These are phyloP conservation scores for Scortechinia acanthostroma DNA, from an alignment of 2,329 filamentous ascomycete species.

Conservation along the genomic window DNA sequence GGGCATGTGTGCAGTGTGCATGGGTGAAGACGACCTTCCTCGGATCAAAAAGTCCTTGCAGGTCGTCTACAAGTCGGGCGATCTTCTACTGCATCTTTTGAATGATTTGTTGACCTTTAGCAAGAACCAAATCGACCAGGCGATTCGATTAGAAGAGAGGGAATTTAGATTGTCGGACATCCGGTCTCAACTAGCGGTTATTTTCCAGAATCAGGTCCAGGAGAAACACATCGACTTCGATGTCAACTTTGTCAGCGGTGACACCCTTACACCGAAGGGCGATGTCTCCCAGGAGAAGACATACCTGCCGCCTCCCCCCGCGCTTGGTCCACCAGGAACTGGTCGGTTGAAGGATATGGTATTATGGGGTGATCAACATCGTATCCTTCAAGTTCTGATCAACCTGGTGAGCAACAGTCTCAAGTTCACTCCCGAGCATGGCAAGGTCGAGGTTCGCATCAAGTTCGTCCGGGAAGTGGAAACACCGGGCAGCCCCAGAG, in stretches of 20 bases:
- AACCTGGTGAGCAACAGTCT: slow-evolving; percentile 86
- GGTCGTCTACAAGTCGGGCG: slow-evolving; percentile 82
- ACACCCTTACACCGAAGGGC: slow-evolving; percentile 10
- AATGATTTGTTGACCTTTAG: slow-evolving; percentile 88
- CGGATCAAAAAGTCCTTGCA: slow-evolving; percentile 78
- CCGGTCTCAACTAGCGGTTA: slow-evolving; percentile 72
- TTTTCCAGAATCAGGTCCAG: slow-evolving; percentile 83
- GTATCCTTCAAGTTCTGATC: slow-evolving; percentile 87
- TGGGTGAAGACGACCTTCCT: slow-evolving; percentile 77
- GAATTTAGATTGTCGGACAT: slow-evolving; percentile 83
- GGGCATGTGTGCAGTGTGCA: slow-evolving; percentile 78
- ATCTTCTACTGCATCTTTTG: slow-evolving; percentile 75
- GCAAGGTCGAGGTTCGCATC: slow-evolving; percentile 71
- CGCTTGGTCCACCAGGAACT: slow-evolving; percentile 56
- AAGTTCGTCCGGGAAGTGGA: slow-evolving; percentile 62
- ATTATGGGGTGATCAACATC: slow-evolving; percentile 85
- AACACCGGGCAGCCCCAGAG: slow-evolving; percentile 24
- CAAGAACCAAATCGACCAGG: slow-evolving; percentile 87
- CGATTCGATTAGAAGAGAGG: slow-evolving; percentile 73
- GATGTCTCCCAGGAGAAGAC: slow-evolving; percentile 19
- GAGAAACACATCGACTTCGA: slow-evolving; percentile 71
- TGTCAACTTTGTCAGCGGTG: slow-evolving; percentile 55
- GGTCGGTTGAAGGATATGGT: slow-evolving; percentile 77
- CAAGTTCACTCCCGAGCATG: slow-evolving; percentile 78
- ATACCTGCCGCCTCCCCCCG: slow-evolving; percentile 35